Percentiles rank a stretch among this genome's conserved stretches.
These are phyloP conservation scores for Pseudogymnoascus sp. DNA, from an alignment of 2,329 filamentous ascomycete genomes.

Conservation along the genomic window DNA sequence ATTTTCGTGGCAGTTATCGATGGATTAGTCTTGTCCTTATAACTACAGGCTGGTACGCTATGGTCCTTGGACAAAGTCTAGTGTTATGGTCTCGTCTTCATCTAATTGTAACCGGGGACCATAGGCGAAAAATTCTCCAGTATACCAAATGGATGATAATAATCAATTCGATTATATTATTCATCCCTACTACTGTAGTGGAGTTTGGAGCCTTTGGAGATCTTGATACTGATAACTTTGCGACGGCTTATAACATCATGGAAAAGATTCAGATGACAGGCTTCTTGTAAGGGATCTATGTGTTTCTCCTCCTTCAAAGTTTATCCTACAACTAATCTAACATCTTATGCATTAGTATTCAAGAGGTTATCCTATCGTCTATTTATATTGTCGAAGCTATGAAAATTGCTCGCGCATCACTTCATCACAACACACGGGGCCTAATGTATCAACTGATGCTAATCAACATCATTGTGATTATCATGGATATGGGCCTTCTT, in stretches of 20 bases:
- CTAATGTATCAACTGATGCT: constrained; percentile 35
- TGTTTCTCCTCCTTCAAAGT: no score
- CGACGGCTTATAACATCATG: background rate
- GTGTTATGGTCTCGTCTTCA: constrained; percentile 43
- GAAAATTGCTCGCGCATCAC: background rate
- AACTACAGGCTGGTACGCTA: constrained; percentile 36
- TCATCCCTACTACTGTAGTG: constrained; percentile 37
- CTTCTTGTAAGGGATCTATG: background rate
- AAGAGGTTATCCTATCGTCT: background rate
- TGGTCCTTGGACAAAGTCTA: constrained; percentile 36
- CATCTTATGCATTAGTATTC: background rate
- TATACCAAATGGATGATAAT: constrained; percentile 39
- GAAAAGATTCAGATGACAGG: background rate
- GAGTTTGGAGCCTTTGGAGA: constrained; percentile 29
- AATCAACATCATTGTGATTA: constrained; percentile 35
- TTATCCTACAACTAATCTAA: background rate
- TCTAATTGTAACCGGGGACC: constrained; percentile 33
- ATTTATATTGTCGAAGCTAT: background rate
- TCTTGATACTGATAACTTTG: background rate
- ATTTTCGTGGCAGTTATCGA: constrained; percentile 16
- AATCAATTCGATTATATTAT: constrained; percentile 33
- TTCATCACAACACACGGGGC: background rate
- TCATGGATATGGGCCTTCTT: constrained; percentile 34
- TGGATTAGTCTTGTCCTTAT: constrained; percentile 33
- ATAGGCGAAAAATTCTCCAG: constrained; percentile 25